phyloP scores from a whole-genome alignment of 495 filamentous ascomycete genomes.

The Immersiella caudata region DNA sequence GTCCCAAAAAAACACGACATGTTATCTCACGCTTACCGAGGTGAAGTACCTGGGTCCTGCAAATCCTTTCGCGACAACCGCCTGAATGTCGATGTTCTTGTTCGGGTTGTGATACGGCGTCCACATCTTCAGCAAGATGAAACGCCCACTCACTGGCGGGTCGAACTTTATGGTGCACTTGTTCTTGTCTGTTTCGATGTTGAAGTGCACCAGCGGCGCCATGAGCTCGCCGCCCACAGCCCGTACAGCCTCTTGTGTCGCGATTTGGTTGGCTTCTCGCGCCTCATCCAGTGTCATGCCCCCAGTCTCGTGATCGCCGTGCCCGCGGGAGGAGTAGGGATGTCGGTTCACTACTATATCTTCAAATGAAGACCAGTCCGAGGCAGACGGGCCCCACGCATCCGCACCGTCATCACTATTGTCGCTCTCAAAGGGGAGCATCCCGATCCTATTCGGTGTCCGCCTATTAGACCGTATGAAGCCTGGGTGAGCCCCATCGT shows the following conservation, averaged over 20 bases:
- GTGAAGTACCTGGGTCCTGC: slow-evolving; percentile 80
- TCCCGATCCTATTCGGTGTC: slow-evolving; percentile 50
- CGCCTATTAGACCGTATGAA: slow-evolving; percentile 26
- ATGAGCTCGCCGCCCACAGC: slow-evolving; percentile 59
- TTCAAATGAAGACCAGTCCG: slow-evolving; percentile 20
- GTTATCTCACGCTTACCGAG: slow-evolving; percentile 21
- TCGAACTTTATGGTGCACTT: slow-evolving; percentile 88
- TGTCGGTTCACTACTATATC: slow-evolving; percentile 6
- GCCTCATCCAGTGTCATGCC: slow-evolving; percentile 51
- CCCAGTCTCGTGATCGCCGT: slow-evolving; percentile 20
- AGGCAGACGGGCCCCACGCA: slow-evolving; percentile 12
- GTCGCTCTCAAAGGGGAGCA: slow-evolving; percentile 54
- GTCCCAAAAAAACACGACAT: neutral
- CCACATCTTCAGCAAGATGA: slow-evolving; percentile 85
- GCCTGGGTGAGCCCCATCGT: slow-evolving; percentile 33
- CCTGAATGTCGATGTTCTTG: slow-evolving; percentile 85
- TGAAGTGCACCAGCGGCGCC: slow-evolving; percentile 75
- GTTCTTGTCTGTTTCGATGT: slow-evolving; percentile 76
- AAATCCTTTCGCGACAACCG: slow-evolving; percentile 76
- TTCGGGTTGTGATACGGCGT: slow-evolving; percentile 59
- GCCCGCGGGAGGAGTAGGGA: slow-evolving; percentile 1
- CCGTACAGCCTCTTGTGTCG: slow-evolving; percentile 58
- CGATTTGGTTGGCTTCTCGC: slow-evolving; percentile 55
- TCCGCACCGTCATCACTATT: slow-evolving; percentile 45
- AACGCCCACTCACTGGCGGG: slow-evolving; percentile 80